Evolutionary conservation across 495 filamentous ascomycete genomes (phyloP).

Genomic region (Jackrogersella minutella): DNA sequence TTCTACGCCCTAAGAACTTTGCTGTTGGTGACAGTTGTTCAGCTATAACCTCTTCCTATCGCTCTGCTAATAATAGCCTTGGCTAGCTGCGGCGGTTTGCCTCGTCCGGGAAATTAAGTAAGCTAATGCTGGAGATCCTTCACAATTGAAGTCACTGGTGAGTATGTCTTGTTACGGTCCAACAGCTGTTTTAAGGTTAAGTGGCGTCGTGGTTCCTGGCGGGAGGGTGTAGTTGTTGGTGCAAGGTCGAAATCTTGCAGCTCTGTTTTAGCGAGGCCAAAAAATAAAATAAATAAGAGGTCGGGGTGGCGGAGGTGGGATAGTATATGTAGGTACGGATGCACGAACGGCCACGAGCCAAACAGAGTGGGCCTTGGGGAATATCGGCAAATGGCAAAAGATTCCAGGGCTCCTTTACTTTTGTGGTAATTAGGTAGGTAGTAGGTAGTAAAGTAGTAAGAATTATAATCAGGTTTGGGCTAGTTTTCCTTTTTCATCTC

Average conservation of each 20-base stretch:
- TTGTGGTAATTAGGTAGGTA: constrained; percentile 10
- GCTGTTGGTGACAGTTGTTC: too few relatives aligned
- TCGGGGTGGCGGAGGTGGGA: constrained; percentile 34
- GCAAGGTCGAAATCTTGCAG: constrained; percentile 27
- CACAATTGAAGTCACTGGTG: constrained; percentile 12
- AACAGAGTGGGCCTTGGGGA: constrained; percentile 14
- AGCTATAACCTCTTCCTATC: neutral
- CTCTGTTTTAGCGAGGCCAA: constrained; percentile 12
- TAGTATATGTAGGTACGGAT: constrained; percentile 41
- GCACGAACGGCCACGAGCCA: constrained; percentile 36
- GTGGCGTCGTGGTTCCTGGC: constrained; percentile 18
- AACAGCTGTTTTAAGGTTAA: constrained; percentile 2
- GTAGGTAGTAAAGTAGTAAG: too few relatives aligned
- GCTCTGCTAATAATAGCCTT: constrained; percentile 7
- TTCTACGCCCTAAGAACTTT: constrained; percentile 9
- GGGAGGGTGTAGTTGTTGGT: constrained; percentile 16
- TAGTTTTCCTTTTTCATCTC: constrained; percentile 5
- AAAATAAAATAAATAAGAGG: constrained; percentile 23
- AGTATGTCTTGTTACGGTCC: constrained; percentile 8
- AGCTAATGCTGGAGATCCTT: constrained; percentile 10
- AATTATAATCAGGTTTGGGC: constrained; percentile 3
- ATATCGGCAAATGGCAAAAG: constrained; percentile 28
- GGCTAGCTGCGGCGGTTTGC: constrained; percentile 2
- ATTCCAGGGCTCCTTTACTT: too few relatives aligned
- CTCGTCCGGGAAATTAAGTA: neutral